Base-by-base conservation (phyloP, 495 filamentous ascomycete species). In the Glonium stellatum region DNA sequence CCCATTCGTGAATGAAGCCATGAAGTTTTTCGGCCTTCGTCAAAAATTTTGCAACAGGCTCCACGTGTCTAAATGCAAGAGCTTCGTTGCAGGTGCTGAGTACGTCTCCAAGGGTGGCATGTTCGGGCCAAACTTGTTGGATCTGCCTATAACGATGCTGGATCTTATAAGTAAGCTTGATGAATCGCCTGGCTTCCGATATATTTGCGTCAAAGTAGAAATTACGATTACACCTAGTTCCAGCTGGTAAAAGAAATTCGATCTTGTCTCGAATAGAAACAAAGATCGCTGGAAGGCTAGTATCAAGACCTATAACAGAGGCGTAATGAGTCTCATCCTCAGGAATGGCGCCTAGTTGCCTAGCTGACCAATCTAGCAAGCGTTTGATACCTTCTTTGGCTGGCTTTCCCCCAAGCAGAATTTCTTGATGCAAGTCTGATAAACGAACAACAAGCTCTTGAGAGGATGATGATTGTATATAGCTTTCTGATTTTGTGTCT, bases 141-240 rank as follows among this genome's bases (percentile, higher is more conserved):
- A 97, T 81, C 50, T 88, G 80, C 10, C 75, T 71, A 70, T 96
- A 92, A 8, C 87, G 84, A 58, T 75, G 68, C 63, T 84, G 84
- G 42, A 89, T 80, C 21, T 82, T 77, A 59, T 83, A 78, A 23
- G 90, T 76, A 9, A 96, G 73, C 6, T 56, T 67, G 5, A 90
- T 78, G 4, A 96, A 75, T 57, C 82, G 89, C 51, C 83, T 81
- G 3, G 85, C 83, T 75, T 97, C 88, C 1, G 68, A 67, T 15
- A 89, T 71, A 63, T 96, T 95, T 8, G 84, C 68, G 67, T 95
- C 85, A 1, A 80, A 85, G 71, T 97, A 98, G 75, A 97, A 95
- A 71, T 95, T 95, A 74, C 92, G 95, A 12, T 75, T 71, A 67
- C 69, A 21, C 55, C 63, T 47, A 51, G 69, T 37, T 12, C 64